Percentiles rank a stretch among this genome's conserved stretches.
phyloP scores from a whole-genome alignment of 2,329 filamentous ascomycete genomes.

The Fusarium chuoi region DNA sequence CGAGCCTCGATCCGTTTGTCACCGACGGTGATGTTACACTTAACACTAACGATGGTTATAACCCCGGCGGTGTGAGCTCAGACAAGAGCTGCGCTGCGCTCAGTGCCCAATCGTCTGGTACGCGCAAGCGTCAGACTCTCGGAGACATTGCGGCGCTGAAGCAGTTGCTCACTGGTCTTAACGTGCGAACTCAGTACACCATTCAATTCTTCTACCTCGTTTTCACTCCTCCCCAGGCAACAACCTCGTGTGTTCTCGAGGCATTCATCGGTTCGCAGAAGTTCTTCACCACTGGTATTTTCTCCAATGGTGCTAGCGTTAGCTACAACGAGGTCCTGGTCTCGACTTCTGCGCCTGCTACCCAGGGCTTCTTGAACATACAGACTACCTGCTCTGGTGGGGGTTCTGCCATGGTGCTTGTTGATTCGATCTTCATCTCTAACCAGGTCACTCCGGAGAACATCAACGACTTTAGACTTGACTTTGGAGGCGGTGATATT shows the following conservation, averaged over 20 bases:
- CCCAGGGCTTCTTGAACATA: constrained; percentile 3
- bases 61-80: background rate
- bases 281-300: constrained; percentile 7
- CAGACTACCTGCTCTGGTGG: constrained; percentile 12
- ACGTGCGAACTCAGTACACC: constrained; percentile 21
- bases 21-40: background rate
- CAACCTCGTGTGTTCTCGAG: constrained; percentile 15
- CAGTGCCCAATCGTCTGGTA: background rate
- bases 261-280: constrained; percentile 11
- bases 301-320: background rate
- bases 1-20: background rate
- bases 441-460: constrained; percentile 36
- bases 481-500: constrained; percentile 26
- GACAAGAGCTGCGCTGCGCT: constrained; percentile 3
- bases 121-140: constrained; percentile 1
- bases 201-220: constrained; percentile 35
- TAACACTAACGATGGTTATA: background rate
- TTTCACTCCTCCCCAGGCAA: background rate
- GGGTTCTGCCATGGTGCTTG: constrained; percentile 1
- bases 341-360: background rate
- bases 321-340: background rate
- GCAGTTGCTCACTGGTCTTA: constrained; percentile 9
- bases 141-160: background rate
- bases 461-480: constrained; percentile 20
- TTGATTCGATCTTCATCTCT: constrained; percentile 36